These are phyloP conservation scores for Russula dissimulans DNA, from an alignment of 768 basidiomycete genomes.

Conservation along the genomic window DNA sequence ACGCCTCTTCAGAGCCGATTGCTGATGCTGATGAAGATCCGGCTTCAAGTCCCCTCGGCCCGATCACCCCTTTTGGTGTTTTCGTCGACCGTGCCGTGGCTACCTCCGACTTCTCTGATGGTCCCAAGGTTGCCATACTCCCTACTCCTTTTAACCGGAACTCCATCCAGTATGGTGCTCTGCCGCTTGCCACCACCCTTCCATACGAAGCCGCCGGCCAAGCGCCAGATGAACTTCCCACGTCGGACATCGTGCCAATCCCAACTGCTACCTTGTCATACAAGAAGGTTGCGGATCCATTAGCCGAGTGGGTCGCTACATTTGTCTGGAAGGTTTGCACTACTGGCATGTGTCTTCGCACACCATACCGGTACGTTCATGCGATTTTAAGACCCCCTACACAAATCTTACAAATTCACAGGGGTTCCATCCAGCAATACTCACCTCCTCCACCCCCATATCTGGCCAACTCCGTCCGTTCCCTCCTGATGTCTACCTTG, in stretches of 20 bases:
- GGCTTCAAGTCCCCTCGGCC: constrained; percentile 62
- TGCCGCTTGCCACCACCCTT: constrained; percentile 15
- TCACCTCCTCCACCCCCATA: constrained; percentile 40
- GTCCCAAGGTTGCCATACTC: neutral
- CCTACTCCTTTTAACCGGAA: constrained; percentile 7
- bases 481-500: constrained; percentile 66
- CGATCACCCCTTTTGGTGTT: constrained; percentile 68
- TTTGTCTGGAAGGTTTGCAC: constrained; percentile 81
- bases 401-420: constrained; percentile 4
- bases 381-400: neutral
- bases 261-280: constrained; percentile 48
- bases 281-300: constrained; percentile 65
- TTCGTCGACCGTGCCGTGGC: constrained; percentile 67
- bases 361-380: constrained; percentile 44
- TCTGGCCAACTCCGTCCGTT: constrained; percentile 56
- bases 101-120: constrained; percentile 21
- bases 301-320: constrained; percentile 69
- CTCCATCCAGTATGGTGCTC: constrained; percentile 22
- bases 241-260: constrained; percentile 35
- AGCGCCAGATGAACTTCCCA: constrained; percentile 29
- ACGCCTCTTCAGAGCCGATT: constrained; percentile 43
- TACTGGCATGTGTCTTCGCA: constrained; percentile 55
- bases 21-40: constrained; percentile 31
- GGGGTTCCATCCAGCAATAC: constrained; percentile 28
- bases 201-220: constrained; percentile 22